phyloP scores from a whole-genome alignment of 2,329 filamentous ascomycete species.

The Ambrosiella cleistominuta region DNA sequence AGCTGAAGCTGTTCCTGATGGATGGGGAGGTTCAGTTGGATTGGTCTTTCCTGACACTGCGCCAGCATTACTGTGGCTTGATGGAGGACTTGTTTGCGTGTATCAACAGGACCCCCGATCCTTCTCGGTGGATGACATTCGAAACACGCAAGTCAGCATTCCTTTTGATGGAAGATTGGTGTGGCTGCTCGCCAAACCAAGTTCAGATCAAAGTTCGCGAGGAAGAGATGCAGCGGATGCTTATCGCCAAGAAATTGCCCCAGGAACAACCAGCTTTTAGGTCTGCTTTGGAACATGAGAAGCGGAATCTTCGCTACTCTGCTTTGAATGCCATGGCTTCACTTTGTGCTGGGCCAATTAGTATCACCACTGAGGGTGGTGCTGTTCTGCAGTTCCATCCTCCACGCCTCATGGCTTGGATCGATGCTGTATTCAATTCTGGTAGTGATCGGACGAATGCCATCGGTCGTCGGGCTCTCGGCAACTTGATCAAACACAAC shows the following conservation, averaged over 20 bases:
- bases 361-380: constrained; percentile 72
- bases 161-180: constrained; percentile 97
- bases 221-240: constrained; percentile 69
- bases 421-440: constrained; percentile 85
- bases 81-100: constrained; percentile 87
- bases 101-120: constrained; percentile 69
- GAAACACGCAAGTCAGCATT: constrained; percentile 92
- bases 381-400: constrained; percentile 84
- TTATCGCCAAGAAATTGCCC: constrained; percentile 61
- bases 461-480: constrained; percentile 73
- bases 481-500: constrained; percentile 81
- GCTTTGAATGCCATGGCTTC: constrained; percentile 91
- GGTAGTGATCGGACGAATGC: constrained; percentile 81
- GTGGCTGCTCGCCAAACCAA: constrained; percentile 87
- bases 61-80: constrained; percentile 84
- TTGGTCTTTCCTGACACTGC: constrained; percentile 80
- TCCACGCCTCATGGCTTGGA: constrained; percentile 82
- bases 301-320: constrained; percentile 74
- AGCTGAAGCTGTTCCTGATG: constrained; percentile 84
- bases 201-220: constrained; percentile 64
- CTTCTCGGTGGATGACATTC: constrained; percentile 90
- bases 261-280: constrained; percentile 63
- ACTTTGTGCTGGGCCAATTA: constrained; percentile 71
- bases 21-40: constrained; percentile 89
- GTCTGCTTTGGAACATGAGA: constrained; percentile 92